Percentiles rank a stretch among this genome's conserved stretches.
These are phyloP conservation scores for Echium plantagineum DNA, from an alignment of 257 asterid genomes.

Conservation along the genomic window DNA sequence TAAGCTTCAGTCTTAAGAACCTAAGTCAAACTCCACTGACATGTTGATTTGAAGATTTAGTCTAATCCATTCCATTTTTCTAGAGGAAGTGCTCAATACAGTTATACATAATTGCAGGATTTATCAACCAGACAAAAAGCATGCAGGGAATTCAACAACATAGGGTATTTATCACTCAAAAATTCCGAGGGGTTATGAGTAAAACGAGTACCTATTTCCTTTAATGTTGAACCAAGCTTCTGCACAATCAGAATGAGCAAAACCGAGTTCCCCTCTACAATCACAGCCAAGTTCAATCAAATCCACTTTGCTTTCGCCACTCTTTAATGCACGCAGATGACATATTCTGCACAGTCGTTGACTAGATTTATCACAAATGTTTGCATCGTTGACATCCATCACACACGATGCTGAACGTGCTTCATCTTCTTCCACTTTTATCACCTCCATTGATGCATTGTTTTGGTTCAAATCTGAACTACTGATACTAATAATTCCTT, in stretches of 20 bases:
- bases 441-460: background rate
- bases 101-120: too few relatives aligned
- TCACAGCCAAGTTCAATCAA: constrained; percentile 84
- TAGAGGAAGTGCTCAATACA: too few relatives aligned
- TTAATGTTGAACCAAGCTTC: constrained; percentile 66
- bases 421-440: constrained; percentile 15
- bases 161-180: too few relatives aligned
- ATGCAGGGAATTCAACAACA: too few relatives aligned
- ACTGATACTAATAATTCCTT: background rate
- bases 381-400: constrained; percentile 23
- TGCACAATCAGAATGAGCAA: constrained; percentile 59
- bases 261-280: constrained; percentile 81
- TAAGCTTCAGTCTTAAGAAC: too few relatives aligned
- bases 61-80: too few relatives aligned
- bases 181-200: too few relatives aligned
- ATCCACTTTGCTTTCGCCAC: constrained; percentile 21
- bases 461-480: background rate
- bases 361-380: constrained; percentile 16
- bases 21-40: too few relatives aligned
- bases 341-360: constrained; percentile 60
- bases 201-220: constrained; percentile 47
- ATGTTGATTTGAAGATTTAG: too few relatives aligned
- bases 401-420: constrained; percentile 20
- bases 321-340: constrained; percentile 52
- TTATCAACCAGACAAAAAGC: too few relatives aligned